phyloP scores from a whole-genome alignment of 257 asterid species.

The Knoxia roxburghii region DNA sequence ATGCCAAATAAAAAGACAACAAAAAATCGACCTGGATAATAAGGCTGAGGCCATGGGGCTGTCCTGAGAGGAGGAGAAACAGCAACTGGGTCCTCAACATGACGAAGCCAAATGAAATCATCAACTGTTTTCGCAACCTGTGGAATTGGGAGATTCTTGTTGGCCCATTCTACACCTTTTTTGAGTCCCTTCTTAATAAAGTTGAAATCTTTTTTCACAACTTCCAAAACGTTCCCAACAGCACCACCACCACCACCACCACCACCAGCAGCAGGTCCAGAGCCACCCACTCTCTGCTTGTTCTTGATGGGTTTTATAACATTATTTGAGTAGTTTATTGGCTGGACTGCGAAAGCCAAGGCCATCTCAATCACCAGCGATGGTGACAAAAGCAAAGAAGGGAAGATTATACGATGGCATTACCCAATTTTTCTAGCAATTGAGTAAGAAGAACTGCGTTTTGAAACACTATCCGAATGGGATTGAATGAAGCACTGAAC shows the following conservation, averaged over 20 bases:
- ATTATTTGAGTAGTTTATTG: slow-evolving; percentile 28
- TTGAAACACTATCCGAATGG: not conserved
- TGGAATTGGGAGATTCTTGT: slow-evolving; percentile 48
- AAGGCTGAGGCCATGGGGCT: slow-evolving; percentile 81
- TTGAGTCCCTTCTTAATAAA: slow-evolving; percentile 47
- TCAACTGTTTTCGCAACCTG: slow-evolving; percentile 55
- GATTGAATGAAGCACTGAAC: not conserved
- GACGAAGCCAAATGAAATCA: slow-evolving; percentile 79
- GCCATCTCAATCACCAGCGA: slow-evolving; percentile 12
- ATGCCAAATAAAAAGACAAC: not conserved
- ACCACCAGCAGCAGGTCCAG: slow-evolving; percentile 44
- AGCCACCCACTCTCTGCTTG: slow-evolving; percentile 25
- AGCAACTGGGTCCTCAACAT: slow-evolving; percentile 50
- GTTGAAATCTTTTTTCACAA: slow-evolving; percentile 52
- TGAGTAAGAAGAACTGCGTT: not conserved
- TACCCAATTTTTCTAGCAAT: not conserved
- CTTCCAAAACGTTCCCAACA: slow-evolving; percentile 45
- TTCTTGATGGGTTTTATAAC: slow-evolving; percentile 18
- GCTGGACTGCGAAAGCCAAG: slow-evolving; percentile 18
- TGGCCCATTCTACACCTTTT: slow-evolving; percentile 70
- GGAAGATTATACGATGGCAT: not conserved
- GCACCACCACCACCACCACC: slow-evolving; percentile 36
- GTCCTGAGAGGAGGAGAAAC: slow-evolving; percentile 19
- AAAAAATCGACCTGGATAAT: slow-evolving; percentile 53
- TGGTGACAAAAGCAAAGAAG: not conserved